Conservation (phyloP, 306 rosid genomes). For the Oxytropis ochrocephala region DNA sequence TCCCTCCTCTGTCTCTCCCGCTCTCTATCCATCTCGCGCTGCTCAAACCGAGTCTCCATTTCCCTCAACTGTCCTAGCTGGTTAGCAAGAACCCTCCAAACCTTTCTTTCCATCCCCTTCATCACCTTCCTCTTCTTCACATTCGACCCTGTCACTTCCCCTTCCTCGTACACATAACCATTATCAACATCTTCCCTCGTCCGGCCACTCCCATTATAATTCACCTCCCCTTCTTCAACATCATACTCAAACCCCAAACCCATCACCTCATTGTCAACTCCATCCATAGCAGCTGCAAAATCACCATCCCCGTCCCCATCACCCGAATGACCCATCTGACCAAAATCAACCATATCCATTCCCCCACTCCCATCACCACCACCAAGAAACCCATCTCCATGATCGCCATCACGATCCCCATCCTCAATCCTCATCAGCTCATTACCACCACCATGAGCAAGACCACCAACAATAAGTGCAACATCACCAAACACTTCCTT, state of each 20-base stretch:
- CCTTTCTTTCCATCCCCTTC: slow-evolving; percentile 63
- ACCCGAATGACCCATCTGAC: slow-evolving; percentile 67
- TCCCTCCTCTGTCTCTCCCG: slow-evolving; percentile 71
- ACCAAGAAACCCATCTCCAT: slow-evolving; percentile 51
- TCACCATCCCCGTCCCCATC: slow-evolving; percentile 46
- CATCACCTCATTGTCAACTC: slow-evolving; percentile 77
- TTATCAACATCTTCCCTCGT: slow-evolving; percentile 61
- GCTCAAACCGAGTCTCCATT: slow-evolving; percentile 74
- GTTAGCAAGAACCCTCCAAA: slow-evolving; percentile 57
- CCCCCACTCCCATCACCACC: slow-evolving; percentile 37
- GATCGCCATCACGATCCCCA: slow-evolving; percentile 19
- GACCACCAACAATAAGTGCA: slow-evolving; percentile 33
- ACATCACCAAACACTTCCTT: slow-evolving; percentile 95
- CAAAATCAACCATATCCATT: slow-evolving; percentile 71
- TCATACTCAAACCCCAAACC: slow-evolving; percentile 79
- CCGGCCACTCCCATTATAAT: slow-evolving; percentile 51
- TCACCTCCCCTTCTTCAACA: slow-evolving; percentile 72
- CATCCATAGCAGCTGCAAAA: slow-evolving; percentile 65
- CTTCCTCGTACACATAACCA: slow-evolving; percentile 68
- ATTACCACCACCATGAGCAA: slow-evolving; percentile 24
- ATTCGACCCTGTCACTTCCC: slow-evolving; percentile 49
- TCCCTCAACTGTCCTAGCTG: slow-evolving; percentile 71
- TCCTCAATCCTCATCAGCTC: slow-evolving; percentile 42
- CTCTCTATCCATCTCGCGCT: slow-evolving; percentile 67
- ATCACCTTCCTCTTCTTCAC: slow-evolving; percentile 59